phyloP scores from a whole-genome alignment of 805 yeast genomes.

The Kazachstania kunashirensis region DNA sequence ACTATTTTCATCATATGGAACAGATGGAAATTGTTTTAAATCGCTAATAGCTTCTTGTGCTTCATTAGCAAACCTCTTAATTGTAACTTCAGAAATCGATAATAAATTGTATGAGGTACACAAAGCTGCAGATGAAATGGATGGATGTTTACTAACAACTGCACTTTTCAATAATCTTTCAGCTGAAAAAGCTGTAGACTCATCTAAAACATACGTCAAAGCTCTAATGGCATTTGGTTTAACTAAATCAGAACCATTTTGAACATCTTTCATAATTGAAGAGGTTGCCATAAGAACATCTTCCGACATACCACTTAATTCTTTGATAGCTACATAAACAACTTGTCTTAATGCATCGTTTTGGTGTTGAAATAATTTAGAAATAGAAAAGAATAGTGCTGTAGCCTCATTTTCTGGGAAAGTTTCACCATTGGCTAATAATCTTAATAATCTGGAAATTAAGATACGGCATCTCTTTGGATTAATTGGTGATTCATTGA shows the following conservation, averaged over 20 bases:
- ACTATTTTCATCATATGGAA: conserved; percentile 12
- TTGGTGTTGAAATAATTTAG: conserved; percentile 89
- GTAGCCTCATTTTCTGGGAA: conserved; percentile 89
- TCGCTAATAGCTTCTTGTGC: conserved; percentile 75
- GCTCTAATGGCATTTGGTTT: conserved; percentile 95
- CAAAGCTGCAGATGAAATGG: conserved; percentile 87
- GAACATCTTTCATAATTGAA: conserved; percentile 95
- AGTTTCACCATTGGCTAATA: conserved; percentile 75
- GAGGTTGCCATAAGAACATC: conserved; percentile 97
- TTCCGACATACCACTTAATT: conserved; percentile 70
- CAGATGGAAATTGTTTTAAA: conserved; percentile 27
- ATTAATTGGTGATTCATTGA: conserved; percentile 83
- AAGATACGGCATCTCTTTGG: conserved; percentile 78
- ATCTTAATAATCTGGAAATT: conserved; percentile 72
- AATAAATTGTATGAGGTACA: conserved; percentile 83
- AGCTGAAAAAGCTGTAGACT: conserved; percentile 81
- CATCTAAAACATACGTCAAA: conserved; percentile 79
- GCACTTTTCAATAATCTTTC: conserved; percentile 89
- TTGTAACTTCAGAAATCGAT: conserved; percentile 84
- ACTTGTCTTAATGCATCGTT: conserved; percentile 77
- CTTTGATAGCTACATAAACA: conserved; percentile 90
- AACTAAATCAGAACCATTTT: conserved; percentile 73
- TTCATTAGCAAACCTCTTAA: conserved; percentile 89
- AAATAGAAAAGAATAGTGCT: conserved; percentile 81
- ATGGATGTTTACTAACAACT: conserved; percentile 82